A percentile compares a stretch with the other conserved stretches of the same genome.
phyloP scores from a whole-genome alignment of 768 basidiomycete species.

The Termitomyces sp. region DNA sequence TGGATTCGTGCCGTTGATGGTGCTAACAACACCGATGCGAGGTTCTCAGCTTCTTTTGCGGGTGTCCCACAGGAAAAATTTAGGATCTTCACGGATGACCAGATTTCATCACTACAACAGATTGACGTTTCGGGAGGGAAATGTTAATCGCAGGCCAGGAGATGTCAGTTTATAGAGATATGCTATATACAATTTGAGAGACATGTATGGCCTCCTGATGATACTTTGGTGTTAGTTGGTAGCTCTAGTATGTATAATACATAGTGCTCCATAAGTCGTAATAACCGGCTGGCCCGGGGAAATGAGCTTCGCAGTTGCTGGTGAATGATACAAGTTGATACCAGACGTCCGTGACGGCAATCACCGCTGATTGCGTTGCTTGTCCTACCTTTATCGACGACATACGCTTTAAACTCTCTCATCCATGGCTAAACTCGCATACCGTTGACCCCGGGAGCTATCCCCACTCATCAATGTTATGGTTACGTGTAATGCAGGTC shows the following conservation, averaged over 20 bases:
- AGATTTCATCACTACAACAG: not conserved
- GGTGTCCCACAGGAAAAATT: not conserved
- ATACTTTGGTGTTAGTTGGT: not conserved
- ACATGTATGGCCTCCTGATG: not conserved
- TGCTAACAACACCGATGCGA: constrained; percentile 33
- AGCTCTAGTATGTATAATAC: not conserved
- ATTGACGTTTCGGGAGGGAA: not conserved
- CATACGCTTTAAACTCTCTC: not conserved
- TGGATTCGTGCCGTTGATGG: constrained; percentile 42
- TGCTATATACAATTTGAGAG: not conserved
- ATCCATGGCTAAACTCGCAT: not conserved
- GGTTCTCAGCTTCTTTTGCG: constrained; percentile 24
- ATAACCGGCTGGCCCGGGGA: not conserved
- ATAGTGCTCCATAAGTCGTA: not conserved
- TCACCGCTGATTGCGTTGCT: not conserved
- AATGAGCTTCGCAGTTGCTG: too few relatives aligned
- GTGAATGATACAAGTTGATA: too few relatives aligned
- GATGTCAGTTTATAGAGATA: not conserved
- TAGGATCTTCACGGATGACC: not conserved
- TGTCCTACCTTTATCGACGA: too few relatives aligned
- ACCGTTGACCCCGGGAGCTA: not conserved
- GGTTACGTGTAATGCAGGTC: not conserved
- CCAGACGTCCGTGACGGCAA: not conserved
- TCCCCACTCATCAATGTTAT: not conserved
- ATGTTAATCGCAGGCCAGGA: not conserved